Evolutionary conservation across 176 grass and related monocot genomes (phyloP).

Genomic region (Oropetium thomaeum): DNA sequence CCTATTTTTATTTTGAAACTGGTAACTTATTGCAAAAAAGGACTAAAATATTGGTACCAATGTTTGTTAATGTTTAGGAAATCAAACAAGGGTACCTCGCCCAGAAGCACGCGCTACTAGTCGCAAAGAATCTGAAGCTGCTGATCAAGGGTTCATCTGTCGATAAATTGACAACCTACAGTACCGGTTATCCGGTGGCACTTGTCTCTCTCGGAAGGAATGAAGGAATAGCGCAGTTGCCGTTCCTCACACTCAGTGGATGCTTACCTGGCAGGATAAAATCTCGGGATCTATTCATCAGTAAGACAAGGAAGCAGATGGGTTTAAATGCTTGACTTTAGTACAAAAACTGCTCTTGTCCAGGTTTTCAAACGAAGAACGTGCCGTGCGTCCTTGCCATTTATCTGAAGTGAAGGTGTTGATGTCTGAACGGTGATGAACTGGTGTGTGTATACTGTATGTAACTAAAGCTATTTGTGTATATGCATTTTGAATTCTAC

Average conservation of each 20-base stretch:
- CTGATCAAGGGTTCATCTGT: slow-evolving; percentile 35
- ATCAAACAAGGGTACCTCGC: slow-evolving; percentile 62
- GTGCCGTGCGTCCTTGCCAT: background rate
- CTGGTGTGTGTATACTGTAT: background rate
- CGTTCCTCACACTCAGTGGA: slow-evolving; percentile 40
- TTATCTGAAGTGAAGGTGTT: background rate
- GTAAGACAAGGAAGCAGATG: slow-evolving; percentile 58
- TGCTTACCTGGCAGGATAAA: slow-evolving; percentile 53
- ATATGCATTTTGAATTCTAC: background rate
- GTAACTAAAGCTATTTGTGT: no score
- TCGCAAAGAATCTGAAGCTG: slow-evolving; percentile 51
- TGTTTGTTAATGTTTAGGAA: slow-evolving; percentile 29
- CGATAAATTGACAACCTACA: slow-evolving; percentile 47
- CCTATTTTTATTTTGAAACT: background rate
- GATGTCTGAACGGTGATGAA: background rate
- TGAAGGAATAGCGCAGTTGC: slow-evolving; percentile 50
- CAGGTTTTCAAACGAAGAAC: background rate
- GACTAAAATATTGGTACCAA: background rate
- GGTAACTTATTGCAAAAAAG: background rate
- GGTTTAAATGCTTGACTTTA: slow-evolving; percentile 30
- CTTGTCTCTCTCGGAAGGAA: slow-evolving; percentile 65
- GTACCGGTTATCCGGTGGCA: slow-evolving; percentile 26
- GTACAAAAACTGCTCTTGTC: background rate
- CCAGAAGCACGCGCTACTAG: slow-evolving; percentile 51
- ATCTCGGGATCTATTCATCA: slow-evolving; percentile 47